A percentile compares a stretch with the other conserved stretches of the same genome.
These are phyloP conservation scores for Tricholoma flavovirens DNA, from an alignment of 768 basidiomycete species.

Conservation along the genomic window DNA sequence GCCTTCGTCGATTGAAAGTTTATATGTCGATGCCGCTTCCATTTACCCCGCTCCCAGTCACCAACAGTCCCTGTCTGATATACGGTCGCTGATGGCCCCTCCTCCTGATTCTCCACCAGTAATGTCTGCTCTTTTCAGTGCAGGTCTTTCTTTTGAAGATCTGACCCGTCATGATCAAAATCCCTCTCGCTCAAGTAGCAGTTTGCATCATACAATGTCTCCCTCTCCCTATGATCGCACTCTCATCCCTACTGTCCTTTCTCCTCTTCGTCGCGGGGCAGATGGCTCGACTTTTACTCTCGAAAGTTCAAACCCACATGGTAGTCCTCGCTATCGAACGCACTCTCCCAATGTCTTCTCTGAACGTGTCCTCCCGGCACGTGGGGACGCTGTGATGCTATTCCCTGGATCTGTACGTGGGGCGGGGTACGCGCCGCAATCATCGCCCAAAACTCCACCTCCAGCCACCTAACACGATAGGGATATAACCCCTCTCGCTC, in stretches of 20 bases:
- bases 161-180: background rate
- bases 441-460: background rate
- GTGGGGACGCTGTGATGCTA: conserved; percentile 24
- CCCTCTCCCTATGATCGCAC: conserved; percentile 5
- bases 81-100: background rate
- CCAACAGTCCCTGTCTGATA: background rate
- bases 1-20: conserved; percentile 1
- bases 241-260: conserved; percentile 5
- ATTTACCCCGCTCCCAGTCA: background rate
- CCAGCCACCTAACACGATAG: background rate
- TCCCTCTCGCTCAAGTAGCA: conserved; percentile 2
- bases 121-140: background rate
- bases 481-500: background rate
- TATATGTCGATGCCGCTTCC: background rate
- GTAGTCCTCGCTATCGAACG: conserved; percentile 3
- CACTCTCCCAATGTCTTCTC: conserved; percentile 17
- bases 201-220: conserved; percentile 6
- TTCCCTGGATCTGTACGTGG: conserved; percentile 33
- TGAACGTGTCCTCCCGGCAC: conserved; percentile 17
- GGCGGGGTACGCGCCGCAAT: conserved; percentile 21
- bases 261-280: conserved; percentile 9
- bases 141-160: background rate
- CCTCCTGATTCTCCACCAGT: background rate
- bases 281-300: conserved; percentile 10
- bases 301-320: conserved; percentile 6